Base-by-base conservation (phyloP, 2,329 filamentous ascomycete species). In the Didymella sp. region DNA sequence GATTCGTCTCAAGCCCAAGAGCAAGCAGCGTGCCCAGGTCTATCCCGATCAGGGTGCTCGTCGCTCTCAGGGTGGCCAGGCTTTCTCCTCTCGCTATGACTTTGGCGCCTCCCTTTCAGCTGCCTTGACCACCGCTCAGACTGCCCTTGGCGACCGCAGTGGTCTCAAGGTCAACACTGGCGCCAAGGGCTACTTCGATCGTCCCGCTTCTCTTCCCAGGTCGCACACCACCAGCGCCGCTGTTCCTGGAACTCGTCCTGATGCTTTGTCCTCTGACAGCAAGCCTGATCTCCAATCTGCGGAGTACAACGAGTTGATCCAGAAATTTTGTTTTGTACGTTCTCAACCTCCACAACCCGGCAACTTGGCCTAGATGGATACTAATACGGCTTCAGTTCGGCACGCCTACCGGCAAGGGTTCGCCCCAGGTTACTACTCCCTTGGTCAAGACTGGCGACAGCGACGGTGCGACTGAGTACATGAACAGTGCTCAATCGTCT, bases 281-380 rank as follows among this genome's bases (percentile, higher is more conserved):
- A 87, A 89, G 71, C 87, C 88, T 41, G 83, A 85, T 71, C 88
- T 96, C 64, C 86, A 93, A 59, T 96, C 92, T 63, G 88, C 91
- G 59, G 93, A 94, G 58, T 98, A 99, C 77, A 91, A 96, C 79
- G 95, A 99, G 79, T 85, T 99, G 64, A 90, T 99, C 77, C 93
- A 96, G 82, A 97, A 96, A 82, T 99, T 96, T 84, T 99, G 95
- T 85, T 99, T 98, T 87, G 94, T 97, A 94, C 87, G 94, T 96
- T 84, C 84, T 71, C 69, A 70, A 73, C 73, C 65, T 73, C 69
- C 71, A 68, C 74, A 67, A 65, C 62, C 68, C 62, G 61, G 61
- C 62, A 72, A 68, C 66, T 66, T 64, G 66, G 71, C 67, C 67
- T 73, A 68, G 67, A 66, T 70, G 72, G 71, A 70, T 71, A 71